A percentile compares a stretch with the other conserved stretches of the same genome.
Conservation (phyloP, 2,329 filamentous ascomycete species). For the Colletotrichum agaves region DNA sequence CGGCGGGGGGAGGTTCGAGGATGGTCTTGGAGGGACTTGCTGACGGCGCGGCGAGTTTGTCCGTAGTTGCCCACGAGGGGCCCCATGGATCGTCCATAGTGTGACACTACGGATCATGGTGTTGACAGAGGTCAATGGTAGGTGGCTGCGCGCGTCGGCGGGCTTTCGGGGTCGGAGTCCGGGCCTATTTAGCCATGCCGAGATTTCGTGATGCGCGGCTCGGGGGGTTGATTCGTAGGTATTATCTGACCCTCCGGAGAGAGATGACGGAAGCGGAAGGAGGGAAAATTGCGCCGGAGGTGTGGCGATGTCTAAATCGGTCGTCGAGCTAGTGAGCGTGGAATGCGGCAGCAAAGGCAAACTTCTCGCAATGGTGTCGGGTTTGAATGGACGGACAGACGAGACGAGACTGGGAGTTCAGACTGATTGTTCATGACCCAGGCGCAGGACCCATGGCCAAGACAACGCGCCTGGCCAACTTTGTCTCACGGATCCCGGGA, state of each 20-base stretch:
- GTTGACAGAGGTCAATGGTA: constrained; percentile 6
- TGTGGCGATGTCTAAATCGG: constrained; percentile 6
- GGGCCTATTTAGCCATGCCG: constrained; percentile 20
- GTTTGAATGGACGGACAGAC: neutral
- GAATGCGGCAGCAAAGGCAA: neutral
- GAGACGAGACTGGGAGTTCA: constrained; percentile 20
- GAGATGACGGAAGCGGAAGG: neutral
- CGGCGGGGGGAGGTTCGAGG: constrained; percentile 55
- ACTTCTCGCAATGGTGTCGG: constrained; percentile 1
- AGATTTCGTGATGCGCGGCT: constrained; percentile 17
- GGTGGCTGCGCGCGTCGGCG: neutral
- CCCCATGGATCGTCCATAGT: constrained; percentile 72
- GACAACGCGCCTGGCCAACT: neutral
- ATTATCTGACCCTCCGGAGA: neutral
- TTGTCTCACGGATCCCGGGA: constrained; percentile 16
- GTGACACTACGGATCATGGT: constrained; percentile 30
- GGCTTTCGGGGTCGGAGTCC: neutral
- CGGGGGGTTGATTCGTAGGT: neutral
- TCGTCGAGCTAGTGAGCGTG: neutral
- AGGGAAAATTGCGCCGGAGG: neutral
- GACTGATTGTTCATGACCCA: neutral
- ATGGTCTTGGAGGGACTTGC: constrained; percentile 47
- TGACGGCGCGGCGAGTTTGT: constrained; percentile 43
- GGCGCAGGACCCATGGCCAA: neutral
- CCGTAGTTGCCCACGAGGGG: constrained; percentile 66